phyloP scores from a whole-genome alignment of 1,139 yeast species.

The Ogataea hybrid region DNA sequence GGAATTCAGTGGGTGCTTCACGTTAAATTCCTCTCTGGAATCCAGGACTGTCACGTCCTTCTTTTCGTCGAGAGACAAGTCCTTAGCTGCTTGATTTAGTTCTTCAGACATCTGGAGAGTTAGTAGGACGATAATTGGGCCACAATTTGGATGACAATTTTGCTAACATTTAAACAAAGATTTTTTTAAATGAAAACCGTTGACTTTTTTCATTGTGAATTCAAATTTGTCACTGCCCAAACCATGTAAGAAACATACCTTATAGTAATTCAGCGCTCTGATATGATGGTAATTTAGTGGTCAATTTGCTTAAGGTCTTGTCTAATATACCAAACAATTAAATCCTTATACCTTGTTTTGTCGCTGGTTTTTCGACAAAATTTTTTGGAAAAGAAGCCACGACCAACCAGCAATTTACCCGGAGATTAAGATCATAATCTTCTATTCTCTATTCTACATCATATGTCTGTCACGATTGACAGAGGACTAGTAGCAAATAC shows the following conservation, averaged over 20 bases:
- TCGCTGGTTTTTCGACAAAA: conserved; percentile 17
- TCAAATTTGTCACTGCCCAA: too few relatives aligned
- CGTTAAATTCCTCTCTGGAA: conserved; percentile 66
- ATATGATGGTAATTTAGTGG: conserved; percentile 1
- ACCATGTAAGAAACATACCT: conserved; percentile 1
- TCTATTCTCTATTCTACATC: not conserved
- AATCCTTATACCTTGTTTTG: conserved; percentile 9
- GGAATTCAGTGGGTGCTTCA: conserved; percentile 88
- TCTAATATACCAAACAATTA: conserved; percentile 5
- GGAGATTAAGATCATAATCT: conserved; percentile 2
- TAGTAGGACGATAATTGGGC: not conserved
- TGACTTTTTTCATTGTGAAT: too few relatives aligned
- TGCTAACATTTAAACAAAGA: too few relatives aligned
- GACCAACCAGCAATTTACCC: conserved; percentile 11
- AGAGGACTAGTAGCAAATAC: conserved; percentile 34
- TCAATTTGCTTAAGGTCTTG: conserved; percentile 3
- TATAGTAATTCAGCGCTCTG: conserved; percentile 6
- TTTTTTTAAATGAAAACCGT: too few relatives aligned
- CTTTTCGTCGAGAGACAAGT: conserved; percentile 48
- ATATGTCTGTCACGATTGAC: conserved; percentile 28
- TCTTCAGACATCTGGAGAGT: conserved; percentile 43
- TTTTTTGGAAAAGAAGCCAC: conserved; percentile 11
- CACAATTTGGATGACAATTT: too few relatives aligned
- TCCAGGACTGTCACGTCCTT: conserved; percentile 56
- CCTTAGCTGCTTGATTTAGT: conserved; percentile 52